A percentile compares a stretch with the other conserved stretches of the same genome.
Conservation (phyloP, 106 monocot species). For the Dendrobium chrysotoxum region DNA sequence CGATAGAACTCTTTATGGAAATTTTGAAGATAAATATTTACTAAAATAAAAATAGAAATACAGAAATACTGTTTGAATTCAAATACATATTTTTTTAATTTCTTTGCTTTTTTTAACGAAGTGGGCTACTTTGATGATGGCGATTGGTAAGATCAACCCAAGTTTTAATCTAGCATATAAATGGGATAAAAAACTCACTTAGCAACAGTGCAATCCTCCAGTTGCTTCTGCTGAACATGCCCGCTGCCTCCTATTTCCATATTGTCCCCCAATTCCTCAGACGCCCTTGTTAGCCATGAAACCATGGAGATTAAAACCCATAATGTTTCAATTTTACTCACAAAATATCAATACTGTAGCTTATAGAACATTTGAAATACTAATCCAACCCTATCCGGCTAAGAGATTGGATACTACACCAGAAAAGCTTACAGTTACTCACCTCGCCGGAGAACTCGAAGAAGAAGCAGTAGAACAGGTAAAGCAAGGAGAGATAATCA, state of each 20-base stretch:
- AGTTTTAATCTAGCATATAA: neutral
- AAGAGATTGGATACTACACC: too few species aligned
- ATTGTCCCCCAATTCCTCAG: neutral
- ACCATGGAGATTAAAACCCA: neutral
- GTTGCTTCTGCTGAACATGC: neutral
- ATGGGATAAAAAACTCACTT: constrained; percentile 4
- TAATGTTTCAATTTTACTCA: neutral
- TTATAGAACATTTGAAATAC: neutral
- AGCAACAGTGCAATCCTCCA: constrained; percentile 11
- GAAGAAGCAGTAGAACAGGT: too few species aligned
- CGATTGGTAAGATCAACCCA: too few species aligned
- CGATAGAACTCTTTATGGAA: neutral
- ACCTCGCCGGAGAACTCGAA: too few species aligned
- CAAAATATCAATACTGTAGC: neutral
- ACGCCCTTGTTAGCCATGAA: neutral
- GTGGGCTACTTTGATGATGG: too few species aligned
- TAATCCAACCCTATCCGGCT: neutral
- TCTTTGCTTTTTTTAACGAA: too few species aligned
- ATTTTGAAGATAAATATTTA: neutral
- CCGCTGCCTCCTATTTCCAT: constrained; percentile 4
- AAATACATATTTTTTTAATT: too few species aligned
- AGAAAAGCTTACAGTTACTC: too few species aligned
- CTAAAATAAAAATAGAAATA: neutral
- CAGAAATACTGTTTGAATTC: neutral
- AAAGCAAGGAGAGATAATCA: too few species aligned